These are phyloP conservation scores for Xylaria sp. DNA, from an alignment of 2,329 filamentous ascomycete species.

Conservation along the genomic window DNA sequence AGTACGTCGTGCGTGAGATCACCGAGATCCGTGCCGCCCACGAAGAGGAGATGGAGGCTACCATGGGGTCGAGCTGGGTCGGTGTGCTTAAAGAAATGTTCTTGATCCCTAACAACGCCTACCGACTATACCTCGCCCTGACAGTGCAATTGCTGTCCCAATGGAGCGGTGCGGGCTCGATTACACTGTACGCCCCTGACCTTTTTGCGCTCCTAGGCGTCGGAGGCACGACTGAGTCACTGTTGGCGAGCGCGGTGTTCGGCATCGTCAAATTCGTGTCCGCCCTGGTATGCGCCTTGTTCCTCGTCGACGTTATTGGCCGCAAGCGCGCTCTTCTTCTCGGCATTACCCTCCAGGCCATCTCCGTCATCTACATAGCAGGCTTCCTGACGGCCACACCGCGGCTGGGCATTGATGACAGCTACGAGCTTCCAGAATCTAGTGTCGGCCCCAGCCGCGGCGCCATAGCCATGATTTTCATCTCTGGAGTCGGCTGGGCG, in stretches of 20 bases:
- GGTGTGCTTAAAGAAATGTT: conserved; percentile 77
- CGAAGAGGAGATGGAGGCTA: conserved; percentile 78
- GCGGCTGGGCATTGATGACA: conserved; percentile 61
- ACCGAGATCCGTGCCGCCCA: conserved; percentile 72
- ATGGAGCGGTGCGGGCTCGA: conserved; percentile 77
- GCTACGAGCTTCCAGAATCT: conserved; percentile 57
- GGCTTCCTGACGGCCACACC: conserved; percentile 72
- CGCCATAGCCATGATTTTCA: conserved; percentile 78
- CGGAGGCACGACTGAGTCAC: conserved; percentile 72
- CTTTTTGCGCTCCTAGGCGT: conserved; percentile 79
- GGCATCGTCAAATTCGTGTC: conserved; percentile 78
- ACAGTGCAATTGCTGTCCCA: conserved; percentile 78
- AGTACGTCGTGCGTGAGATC: conserved; percentile 71
- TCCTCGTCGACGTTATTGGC: conserved; percentile 82
- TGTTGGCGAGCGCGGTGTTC: conserved; percentile 80
- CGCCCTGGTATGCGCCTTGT: conserved; percentile 76
- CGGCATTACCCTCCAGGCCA: conserved; percentile 69
- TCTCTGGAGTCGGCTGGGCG: conserved; percentile 76
- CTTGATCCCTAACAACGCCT: conserved; percentile 74
- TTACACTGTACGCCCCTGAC: conserved; percentile 80
- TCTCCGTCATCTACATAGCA: conserved; percentile 72
- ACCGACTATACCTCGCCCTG: conserved; percentile 75
- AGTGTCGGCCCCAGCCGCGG: conserved; percentile 70
- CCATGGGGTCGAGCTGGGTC: conserved; percentile 70
- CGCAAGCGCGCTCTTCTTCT: conserved; percentile 74